Evolutionary conservation across 164 flowering plant genomes (phyloP).

Genomic region (Dillenia turbinata): DNA sequence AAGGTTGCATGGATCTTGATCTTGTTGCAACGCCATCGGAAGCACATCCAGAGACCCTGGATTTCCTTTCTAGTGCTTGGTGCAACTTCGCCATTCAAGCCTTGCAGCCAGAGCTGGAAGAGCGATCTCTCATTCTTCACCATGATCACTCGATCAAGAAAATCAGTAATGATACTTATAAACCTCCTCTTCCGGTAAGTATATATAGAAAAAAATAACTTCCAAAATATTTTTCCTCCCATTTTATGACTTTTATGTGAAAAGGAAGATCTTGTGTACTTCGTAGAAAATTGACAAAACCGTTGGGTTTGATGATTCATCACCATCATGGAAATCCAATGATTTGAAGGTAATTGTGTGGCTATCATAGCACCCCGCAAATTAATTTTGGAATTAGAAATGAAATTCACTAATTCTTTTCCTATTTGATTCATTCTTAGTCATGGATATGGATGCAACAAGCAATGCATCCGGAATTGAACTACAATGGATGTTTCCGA

Average conservation of each 20-base stretch:
- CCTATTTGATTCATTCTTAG: conserved; percentile 26
- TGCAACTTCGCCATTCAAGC: conserved; percentile 81
- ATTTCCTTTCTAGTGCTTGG: conserved; percentile 79
- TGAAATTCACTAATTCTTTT: neutral
- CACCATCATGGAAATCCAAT: conserved; percentile 81
- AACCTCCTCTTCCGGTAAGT: conserved; percentile 36
- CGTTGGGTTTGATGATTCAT: conserved; percentile 39
- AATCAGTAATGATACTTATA: conserved; percentile 18
- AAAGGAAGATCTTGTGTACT: neutral
- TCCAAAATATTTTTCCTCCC: no score
- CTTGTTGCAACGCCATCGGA: conserved; percentile 39
- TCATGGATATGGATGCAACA: conserved; percentile 99
- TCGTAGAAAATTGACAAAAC: conserved; percentile 46
- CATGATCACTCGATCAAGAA: conserved; percentile 29
- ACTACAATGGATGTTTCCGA: conserved; percentile 58
- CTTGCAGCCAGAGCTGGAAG: conserved; percentile 43
- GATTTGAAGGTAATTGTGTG: conserved; percentile 62
- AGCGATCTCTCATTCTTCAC: conserved; percentile 35
- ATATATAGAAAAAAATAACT: neutral
- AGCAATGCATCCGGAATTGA: conserved; percentile 95
- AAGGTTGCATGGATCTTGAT: conserved; percentile 37
- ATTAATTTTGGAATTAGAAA: neutral
- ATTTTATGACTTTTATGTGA: neutral
- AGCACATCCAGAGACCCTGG: conserved; percentile 74
- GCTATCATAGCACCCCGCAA: neutral